Base-by-base conservation (phyloP, 1,139 yeast species). In the Hyphopichia wangnamkhiaoensis region DNA sequence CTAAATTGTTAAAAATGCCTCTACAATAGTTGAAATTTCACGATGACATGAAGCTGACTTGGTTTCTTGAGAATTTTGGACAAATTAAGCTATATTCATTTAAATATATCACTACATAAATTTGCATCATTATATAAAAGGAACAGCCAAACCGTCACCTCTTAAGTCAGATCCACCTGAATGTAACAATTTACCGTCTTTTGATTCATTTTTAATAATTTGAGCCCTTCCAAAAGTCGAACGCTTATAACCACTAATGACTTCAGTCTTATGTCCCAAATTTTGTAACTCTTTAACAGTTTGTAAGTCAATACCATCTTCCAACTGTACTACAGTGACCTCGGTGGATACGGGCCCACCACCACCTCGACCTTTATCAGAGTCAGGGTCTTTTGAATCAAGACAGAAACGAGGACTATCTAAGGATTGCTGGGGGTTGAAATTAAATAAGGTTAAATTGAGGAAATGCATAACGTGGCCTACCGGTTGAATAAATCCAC, bases 401-500 rank as follows among this genome's bases (percentile, higher is more conserved):
- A 87, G 68, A 34, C 87, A 81, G 42, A 87, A 68, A 43, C 95
- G 66, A 2, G 95, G 94, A 18, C 86, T 80, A 56, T 87, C 95
- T 29, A 85, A 62, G 26, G 90, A 84, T 49, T 81, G 78, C 56
- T 87, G 95, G 1, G 94, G 88, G 39, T 80, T 75, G 56, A 82
- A 63, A 0, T 81, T 80, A 58, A 82, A 87, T 10, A 82, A 55
- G 1, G 76, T 54, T 68, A 87, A 59, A 57, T 87, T 87, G 45
- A 84, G 59, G 26, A 80, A 82, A 39, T 85, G 91, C 54, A 86
- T 93, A 3, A 87, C 82, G 50, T 87, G 95, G 1, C 93, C 91
- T 48, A 84, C 89, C 2, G 95, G 95, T 57, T 87, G 95, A 68
- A 84, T 86, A 63, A 81, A 87, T 0, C 93, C 95, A 17, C 95